A percentile compares a stretch with the other conserved stretches of the same genome.
phyloP scores from a whole-genome alignment of 768 basidiomycete species.

The Hemileccinum rubropunctum region DNA sequence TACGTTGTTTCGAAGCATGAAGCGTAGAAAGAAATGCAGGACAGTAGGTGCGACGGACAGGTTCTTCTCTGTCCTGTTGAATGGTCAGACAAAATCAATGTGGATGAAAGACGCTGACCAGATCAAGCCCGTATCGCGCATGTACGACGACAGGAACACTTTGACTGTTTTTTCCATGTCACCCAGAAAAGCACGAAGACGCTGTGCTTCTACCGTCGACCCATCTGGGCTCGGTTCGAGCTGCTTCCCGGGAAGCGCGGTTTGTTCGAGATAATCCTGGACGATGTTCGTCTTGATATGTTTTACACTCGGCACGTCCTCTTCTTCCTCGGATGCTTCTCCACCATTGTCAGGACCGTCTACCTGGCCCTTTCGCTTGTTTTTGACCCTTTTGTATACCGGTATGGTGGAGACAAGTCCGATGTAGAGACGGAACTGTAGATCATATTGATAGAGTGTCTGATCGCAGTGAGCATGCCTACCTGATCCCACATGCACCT shows the following conservation, averaged over 20 bases:
- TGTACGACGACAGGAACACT: slow-evolving; percentile 70
- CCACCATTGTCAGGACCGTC: slow-evolving; percentile 33
- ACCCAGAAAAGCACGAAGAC: slow-evolving; percentile 52
- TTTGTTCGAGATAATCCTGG: slow-evolving; percentile 31
- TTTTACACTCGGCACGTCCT: slow-evolving; percentile 19
- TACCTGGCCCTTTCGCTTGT: slow-evolving; percentile 13
- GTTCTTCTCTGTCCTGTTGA: slow-evolving; percentile 41
- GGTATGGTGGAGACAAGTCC: slow-evolving; percentile 30
- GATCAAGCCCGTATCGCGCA: slow-evolving; percentile 60
- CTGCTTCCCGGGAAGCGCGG: slow-evolving; percentile 27
- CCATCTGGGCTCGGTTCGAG: slow-evolving; percentile 21
- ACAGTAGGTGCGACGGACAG: slow-evolving; percentile 41
- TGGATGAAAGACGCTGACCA: slow-evolving; percentile 42
- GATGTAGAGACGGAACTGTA: slow-evolving; percentile 32
- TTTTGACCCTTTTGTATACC: slow-evolving; percentile 29
- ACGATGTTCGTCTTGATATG: slow-evolving; percentile 21
- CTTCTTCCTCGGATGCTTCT: slow-evolving; percentile 28
- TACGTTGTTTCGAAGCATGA: slow-evolving; percentile 42
- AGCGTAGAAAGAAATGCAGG: slow-evolving; percentile 44
- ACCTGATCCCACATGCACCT: slow-evolving; percentile 32
- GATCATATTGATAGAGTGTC: background rate
- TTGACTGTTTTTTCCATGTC: slow-evolving; percentile 59
- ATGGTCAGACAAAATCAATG: slow-evolving; percentile 3
- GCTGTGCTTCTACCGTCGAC: slow-evolving; percentile 9
- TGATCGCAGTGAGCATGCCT: background rate